A percentile compares a stretch with the other conserved stretches of the same genome.
These are phyloP conservation scores for Aphelidium insulamus DNA, from an alignment of 371 early-diverging fungal species.

Conservation along the genomic window DNA sequence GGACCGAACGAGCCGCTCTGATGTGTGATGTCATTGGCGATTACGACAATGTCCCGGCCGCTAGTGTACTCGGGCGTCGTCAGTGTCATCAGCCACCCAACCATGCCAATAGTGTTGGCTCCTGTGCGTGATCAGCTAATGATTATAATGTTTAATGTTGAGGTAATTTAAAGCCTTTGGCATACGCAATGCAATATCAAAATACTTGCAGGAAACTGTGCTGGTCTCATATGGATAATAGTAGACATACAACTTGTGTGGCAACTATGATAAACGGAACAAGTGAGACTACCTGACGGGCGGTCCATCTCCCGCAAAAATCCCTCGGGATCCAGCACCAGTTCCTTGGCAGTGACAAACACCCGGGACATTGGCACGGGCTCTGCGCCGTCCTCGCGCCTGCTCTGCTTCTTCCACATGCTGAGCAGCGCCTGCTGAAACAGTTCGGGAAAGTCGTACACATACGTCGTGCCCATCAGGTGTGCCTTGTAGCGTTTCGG, in stretches of 20 bases:
- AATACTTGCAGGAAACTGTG: no score
- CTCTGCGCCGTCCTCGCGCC: conserved; percentile 8
- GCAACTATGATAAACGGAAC: no score
- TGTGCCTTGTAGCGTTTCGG: conserved; percentile 94
- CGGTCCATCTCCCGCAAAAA: conserved; percentile 54
- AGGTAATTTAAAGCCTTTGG: no score
- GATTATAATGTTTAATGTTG: not conserved
- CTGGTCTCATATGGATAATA: no score
- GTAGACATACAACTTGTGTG: no score
- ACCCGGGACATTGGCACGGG: conserved; percentile 29
- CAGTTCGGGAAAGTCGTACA: conserved; percentile 92
- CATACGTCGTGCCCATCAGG: conserved; percentile 90
- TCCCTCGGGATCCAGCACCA: conserved; percentile 63
- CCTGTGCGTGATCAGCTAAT: not conserved
- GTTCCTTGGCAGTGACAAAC: conserved; percentile 54
- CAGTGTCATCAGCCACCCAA: conserved; percentile 74
- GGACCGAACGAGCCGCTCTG: conserved; percentile 95
- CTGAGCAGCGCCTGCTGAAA: conserved; percentile 63
- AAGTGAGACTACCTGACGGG: conserved; percentile 67
- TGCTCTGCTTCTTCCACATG: conserved; percentile 26
- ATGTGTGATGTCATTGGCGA: conserved; percentile 95
- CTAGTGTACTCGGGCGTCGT: conserved; percentile 83
- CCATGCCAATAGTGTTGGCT: conserved; percentile 90
- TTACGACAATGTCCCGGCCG: conserved; percentile 70
- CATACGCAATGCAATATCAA: no score